phyloP scores from a whole-genome alignment of 331 rosid genomes.

The Ulmus americana region DNA sequence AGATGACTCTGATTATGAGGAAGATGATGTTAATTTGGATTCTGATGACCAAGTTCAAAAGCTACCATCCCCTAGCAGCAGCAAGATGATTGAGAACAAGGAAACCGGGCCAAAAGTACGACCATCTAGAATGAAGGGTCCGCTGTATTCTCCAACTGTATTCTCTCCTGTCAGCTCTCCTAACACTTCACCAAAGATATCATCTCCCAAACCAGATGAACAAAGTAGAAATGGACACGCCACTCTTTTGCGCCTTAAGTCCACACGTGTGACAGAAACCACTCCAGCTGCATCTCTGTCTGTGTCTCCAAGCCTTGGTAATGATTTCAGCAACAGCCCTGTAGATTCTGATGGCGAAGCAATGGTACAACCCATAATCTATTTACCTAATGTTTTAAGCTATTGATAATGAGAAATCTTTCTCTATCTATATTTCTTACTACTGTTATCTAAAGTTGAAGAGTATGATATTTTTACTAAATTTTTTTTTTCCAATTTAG shows the following conservation, averaged over 20 bases:
- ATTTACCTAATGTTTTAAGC: conserved; percentile 3
- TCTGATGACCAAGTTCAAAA: conserved; percentile 30
- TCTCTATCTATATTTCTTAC: conserved; percentile 9
- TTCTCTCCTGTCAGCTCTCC: conserved; percentile 67
- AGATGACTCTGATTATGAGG: conserved; percentile 50
- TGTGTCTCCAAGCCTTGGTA: conserved; percentile 42
- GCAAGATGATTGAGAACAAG: conserved; percentile 31
- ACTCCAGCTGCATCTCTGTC: conserved; percentile 40
- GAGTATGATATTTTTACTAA: conserved; percentile 18
- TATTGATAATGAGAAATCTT: neutral
- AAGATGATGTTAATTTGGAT: conserved; percentile 37
- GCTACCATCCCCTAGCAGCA: conserved; percentile 27
- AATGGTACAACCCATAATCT: conserved; percentile 37
- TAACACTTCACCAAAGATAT: conserved; percentile 31
- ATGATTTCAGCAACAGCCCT: conserved; percentile 47
- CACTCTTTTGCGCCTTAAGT: conserved; percentile 46
- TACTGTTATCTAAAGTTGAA: conserved; percentile 9
- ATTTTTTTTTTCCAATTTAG: conserved; percentile 32
- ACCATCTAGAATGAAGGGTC: conserved; percentile 36
- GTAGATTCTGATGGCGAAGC: conserved; percentile 55
- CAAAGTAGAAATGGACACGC: conserved; percentile 31
- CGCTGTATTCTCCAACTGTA: conserved; percentile 39
- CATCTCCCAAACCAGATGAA: conserved; percentile 31
- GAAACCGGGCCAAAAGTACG: conserved; percentile 29
- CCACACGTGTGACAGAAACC: conserved; percentile 37